Conservation (phyloP, 768 basidiomycete species). For the Lactifluus pinguis region DNA sequence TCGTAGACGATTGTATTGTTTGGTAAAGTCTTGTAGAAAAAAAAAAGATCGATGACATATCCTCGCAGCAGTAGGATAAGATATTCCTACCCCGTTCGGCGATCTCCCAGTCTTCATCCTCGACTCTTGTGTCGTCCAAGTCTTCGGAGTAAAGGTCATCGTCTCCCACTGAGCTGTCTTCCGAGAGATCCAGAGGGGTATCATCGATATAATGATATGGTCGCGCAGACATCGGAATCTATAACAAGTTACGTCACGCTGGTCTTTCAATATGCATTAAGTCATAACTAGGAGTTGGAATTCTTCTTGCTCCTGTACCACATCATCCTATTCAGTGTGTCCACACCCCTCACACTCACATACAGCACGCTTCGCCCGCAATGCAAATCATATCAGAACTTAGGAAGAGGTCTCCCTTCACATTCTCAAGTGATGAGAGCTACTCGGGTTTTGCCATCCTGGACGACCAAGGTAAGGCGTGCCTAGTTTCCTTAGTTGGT, state of each 20-base stretch:
- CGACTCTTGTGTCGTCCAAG: constrained; percentile 45
- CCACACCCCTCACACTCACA: no score
- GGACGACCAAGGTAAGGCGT: constrained; percentile 7
- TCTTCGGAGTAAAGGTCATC: constrained; percentile 24
- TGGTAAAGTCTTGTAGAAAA: constrained; percentile 76
- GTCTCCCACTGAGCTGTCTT: constrained; percentile 28
- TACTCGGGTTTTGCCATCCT: not conserved
- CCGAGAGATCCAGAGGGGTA: constrained; percentile 23
- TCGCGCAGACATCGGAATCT: constrained; percentile 10
- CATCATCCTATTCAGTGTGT: no score
- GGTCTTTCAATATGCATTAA: no score
- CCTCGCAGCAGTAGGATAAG: not conserved
- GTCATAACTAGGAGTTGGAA: no score
- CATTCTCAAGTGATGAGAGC: not conserved
- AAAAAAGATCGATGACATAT: not conserved
- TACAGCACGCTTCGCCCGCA: not conserved
- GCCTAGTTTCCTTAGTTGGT: not conserved
- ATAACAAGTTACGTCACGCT: no score
- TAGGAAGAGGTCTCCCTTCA: constrained; percentile 10
- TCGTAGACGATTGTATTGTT: constrained; percentile 90
- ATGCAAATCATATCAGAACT: constrained; percentile 1
- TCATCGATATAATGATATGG: constrained; percentile 30
- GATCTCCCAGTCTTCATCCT: constrained; percentile 86
- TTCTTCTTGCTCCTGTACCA: no score
- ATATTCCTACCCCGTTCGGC: constrained; percentile 60